phyloP scores from a whole-genome alignment of 306 rosid genomes.

The Rubus parviflorus region DNA sequence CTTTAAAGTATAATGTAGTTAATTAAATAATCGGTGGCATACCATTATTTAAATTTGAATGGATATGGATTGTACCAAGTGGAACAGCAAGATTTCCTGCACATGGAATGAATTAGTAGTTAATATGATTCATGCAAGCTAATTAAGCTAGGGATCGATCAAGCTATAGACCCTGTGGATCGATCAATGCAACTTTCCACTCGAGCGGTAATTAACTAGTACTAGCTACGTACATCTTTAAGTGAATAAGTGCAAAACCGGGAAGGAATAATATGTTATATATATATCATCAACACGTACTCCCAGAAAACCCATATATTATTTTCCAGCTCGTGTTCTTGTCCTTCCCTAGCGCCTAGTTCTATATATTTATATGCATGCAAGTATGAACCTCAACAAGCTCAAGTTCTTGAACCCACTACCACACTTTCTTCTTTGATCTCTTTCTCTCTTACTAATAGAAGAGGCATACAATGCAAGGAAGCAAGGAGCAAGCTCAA shows the following conservation, averaged over 20 bases:
- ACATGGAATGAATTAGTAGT: neutral
- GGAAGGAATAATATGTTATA: neutral
- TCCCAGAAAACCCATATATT: neutral
- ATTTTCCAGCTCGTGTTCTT: neutral
- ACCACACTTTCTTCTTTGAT: neutral
- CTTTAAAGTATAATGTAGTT: neutral
- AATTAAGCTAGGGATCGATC: neutral
- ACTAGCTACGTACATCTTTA: neutral
- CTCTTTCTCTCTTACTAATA: neutral
- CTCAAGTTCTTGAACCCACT: neutral
- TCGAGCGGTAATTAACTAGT: neutral
- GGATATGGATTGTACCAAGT: slow-evolving; percentile 23
- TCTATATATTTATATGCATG: neutral
- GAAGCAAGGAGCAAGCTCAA: slow-evolving; percentile 3
- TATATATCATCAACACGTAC: neutral
- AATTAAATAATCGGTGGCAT: neutral
- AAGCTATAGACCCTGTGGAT: neutral
- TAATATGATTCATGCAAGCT: neutral
- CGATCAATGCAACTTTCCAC: neutral
- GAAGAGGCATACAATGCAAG: slow-evolving; percentile 10
- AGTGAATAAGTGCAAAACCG: neutral
- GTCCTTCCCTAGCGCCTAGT: neutral
- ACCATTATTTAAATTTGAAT: neutral
- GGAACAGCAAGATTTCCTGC: slow-evolving; percentile 22
- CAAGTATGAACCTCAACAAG: neutral